Evolutionary conservation across 2,329 filamentous ascomycete genomes (phyloP).

Genomic region (Cercospora janseana): DNA sequence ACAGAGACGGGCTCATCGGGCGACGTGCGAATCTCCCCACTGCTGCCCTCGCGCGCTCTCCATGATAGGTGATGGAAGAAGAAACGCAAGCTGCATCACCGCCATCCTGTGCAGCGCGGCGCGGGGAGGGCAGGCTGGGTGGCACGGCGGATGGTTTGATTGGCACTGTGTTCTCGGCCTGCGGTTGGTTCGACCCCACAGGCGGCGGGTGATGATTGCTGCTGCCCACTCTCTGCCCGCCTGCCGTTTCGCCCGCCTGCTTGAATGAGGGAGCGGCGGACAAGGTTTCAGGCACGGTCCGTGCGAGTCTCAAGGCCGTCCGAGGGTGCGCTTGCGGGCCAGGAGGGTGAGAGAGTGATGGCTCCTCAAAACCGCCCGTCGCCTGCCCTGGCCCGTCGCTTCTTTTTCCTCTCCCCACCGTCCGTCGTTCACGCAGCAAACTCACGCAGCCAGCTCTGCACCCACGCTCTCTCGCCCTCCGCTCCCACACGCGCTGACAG

Average conservation of each 20-base stretch:
- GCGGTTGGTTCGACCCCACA: conserved; percentile 7
- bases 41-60: too few relatives aligned
- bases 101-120: not conserved
- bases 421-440: conserved; percentile 3
- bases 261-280: not conserved
- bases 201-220: not conserved
- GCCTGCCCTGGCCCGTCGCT: not conserved
- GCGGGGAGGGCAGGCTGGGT: not conserved
- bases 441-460: conserved; percentile 20
- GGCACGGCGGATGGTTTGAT: too few relatives aligned
- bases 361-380: conserved; percentile 1
- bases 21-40: too few relatives aligned
- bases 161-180: not conserved
- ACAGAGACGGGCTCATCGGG: too few relatives aligned
- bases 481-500: conserved; percentile 18
- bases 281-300: not conserved
- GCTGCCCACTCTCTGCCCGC: not conserved
- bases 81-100: not conserved
- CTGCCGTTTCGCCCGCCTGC: not conserved
- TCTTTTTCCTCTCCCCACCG: not conserved
- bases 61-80: not conserved
- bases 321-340: conserved; percentile 14
- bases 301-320: conserved; percentile 4
- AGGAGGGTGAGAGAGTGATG: conserved; percentile 3
- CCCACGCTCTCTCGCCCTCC: conserved; percentile 18